A percentile compares a stretch with the other conserved stretches of the same genome.
Conservation (phyloP, 2,329 filamentous ascomycete species). For the Sporothrix pseudoabietina region DNA sequence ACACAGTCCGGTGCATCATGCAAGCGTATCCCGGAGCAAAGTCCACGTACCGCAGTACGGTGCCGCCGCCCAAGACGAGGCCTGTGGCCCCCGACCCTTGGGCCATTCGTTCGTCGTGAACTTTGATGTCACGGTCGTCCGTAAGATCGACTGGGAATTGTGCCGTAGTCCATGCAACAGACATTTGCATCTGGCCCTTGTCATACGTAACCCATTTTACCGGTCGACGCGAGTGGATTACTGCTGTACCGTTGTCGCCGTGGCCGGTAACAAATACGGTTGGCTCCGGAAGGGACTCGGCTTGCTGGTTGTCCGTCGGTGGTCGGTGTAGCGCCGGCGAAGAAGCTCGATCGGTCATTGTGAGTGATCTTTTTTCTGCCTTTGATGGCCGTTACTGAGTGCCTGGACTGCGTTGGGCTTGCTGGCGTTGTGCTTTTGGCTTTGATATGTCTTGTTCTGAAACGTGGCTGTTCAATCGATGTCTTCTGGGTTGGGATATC, state of each 20-base stretch:
- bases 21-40: conserved; percentile 41
- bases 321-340: background rate
- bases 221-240: conserved; percentile 33
- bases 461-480: background rate
- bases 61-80: conserved; percentile 34
- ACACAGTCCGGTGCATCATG: conserved; percentile 39
- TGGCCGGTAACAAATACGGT: conserved; percentile 34
- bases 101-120: conserved; percentile 33
- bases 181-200: conserved; percentile 32
- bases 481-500: background rate
- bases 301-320: conserved; percentile 6
- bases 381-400: background rate
- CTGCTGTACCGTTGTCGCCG: conserved; percentile 30
- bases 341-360: background rate
- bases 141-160: conserved; percentile 34
- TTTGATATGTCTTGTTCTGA: background rate
- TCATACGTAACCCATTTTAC: conserved; percentile 31
- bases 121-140: conserved; percentile 33
- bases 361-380: no score
- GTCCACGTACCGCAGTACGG: conserved; percentile 38
- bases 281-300: conserved; percentile 31
- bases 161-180: conserved; percentile 34
- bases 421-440: background rate
- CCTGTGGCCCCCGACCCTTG: conserved; percentile 29
- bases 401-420: background rate